phyloP scores from a whole-genome alignment of 139 green algal genomes.

The Chlorella sp. region DNA sequence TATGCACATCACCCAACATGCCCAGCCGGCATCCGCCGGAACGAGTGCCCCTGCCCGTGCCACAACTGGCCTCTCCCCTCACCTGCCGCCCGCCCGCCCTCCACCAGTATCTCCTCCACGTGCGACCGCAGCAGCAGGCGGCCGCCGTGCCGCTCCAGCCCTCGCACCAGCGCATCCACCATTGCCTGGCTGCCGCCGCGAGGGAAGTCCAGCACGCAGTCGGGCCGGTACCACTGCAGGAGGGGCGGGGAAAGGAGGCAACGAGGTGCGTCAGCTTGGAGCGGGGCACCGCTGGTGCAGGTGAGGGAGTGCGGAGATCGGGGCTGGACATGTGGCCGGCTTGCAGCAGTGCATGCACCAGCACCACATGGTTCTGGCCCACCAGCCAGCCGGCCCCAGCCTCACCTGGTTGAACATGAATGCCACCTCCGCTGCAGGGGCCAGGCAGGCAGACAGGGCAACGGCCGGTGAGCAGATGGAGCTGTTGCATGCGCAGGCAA shows the following conservation, averaged over 20 bases:
- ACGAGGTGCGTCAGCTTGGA: no score
- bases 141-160: conserved; percentile 90
- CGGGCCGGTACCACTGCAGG: conserved; percentile 68
- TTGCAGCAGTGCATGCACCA: not conserved
- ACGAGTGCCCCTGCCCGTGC: not conserved
- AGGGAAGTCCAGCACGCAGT: conserved; percentile 90
- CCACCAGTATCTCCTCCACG: conserved; percentile 85
- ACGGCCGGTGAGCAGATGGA: no score
- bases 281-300: no score
- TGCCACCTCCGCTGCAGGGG: conserved; percentile 84
- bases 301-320: not conserved
- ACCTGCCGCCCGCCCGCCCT: conserved; percentile 60
- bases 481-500: no score
- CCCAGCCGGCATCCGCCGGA: not conserved
- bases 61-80: conserved; percentile 34
- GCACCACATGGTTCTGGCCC: conserved; percentile 1
- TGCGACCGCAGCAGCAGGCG: conserved; percentile 76
- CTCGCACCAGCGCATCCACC: conserved; percentile 86
- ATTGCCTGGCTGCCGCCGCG: conserved; percentile 88
- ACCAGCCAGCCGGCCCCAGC: no score
- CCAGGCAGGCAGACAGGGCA: no score
- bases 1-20: no score
- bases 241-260: not conserved
- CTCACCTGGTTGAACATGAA: conserved; percentile 86
- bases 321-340: not conserved